Conservation (phyloP, 495 filamentous ascomycete species). For the Penicillium arizonense region DNA sequence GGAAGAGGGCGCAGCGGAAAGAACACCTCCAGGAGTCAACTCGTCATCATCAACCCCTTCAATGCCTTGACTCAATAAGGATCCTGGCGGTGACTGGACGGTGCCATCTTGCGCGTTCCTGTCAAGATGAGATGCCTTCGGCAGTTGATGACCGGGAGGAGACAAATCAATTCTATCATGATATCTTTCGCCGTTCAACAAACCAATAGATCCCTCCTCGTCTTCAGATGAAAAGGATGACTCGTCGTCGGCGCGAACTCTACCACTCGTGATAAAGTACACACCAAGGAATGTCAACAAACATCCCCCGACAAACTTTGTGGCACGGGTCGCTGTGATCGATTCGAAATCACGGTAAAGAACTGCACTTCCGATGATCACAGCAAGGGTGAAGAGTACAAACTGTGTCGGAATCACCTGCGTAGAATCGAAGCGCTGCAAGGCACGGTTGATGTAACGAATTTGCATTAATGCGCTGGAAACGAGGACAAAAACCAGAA, state of each 20-base stretch:
- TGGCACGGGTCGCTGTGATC: constrained; percentile 62
- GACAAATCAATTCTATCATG: constrained; percentile 38
- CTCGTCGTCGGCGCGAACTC: constrained; percentile 43
- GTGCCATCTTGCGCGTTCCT: constrained; percentile 16
- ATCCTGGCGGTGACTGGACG: constrained; percentile 30
- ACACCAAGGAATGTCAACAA: constrained; percentile 89
- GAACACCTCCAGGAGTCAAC: constrained; percentile 31
- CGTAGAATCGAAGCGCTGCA: constrained; percentile 93
- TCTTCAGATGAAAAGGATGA: constrained; percentile 46
- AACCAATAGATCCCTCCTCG: constrained; percentile 48
- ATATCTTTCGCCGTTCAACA: constrained; percentile 43
- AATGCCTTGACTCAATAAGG: constrained; percentile 34
- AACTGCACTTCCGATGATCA: constrained; percentile 90
- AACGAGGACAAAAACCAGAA: constrained; percentile 71
- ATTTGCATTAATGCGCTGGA: constrained; percentile 91
- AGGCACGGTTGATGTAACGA: constrained; percentile 89
- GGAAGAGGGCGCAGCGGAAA: constrained; percentile 36
- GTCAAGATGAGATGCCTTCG: constrained; percentile 16
- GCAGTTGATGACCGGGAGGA: constrained; percentile 21
- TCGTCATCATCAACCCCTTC: constrained; percentile 35
- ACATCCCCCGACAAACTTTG: constrained; percentile 88
- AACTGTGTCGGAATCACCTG: constrained; percentile 98
- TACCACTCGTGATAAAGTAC: constrained; percentile 79
- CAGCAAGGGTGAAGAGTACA: constrained; percentile 90
- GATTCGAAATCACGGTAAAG: constrained; percentile 93